These are phyloP conservation scores for Aegilops speltoides DNA, from an alignment of 176 grass and related monocot species.

Conservation along the genomic window DNA sequence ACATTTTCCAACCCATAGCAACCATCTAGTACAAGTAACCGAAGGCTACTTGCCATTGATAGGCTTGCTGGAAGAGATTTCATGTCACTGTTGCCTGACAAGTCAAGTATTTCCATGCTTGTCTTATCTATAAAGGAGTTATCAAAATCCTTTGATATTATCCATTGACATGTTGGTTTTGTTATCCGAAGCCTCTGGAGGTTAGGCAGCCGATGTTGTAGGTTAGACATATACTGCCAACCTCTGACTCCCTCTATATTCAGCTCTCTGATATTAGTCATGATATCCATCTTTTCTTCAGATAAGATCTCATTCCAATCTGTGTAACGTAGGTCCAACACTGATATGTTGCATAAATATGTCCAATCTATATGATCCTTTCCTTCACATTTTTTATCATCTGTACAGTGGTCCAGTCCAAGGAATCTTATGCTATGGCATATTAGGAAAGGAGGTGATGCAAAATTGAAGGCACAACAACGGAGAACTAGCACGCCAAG, in stretches of 20 bases:
- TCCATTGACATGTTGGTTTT: not conserved
- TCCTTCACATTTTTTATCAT: not conserved
- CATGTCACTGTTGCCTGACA: not conserved
- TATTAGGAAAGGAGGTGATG: not conserved
- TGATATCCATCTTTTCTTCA: not conserved
- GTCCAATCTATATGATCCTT: not conserved
- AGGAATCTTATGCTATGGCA: not conserved
- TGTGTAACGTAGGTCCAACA: not conserved
- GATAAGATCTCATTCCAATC: not conserved
- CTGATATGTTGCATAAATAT: not conserved
- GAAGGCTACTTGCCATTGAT: not conserved
- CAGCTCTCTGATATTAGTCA: not conserved
- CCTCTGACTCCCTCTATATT: not conserved
- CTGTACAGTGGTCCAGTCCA: not conserved
- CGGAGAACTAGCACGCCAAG: not conserved
- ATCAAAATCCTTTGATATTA: too few relatives aligned
- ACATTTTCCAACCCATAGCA: not conserved
- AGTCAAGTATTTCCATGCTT: not conserved
- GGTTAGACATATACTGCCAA: not conserved
- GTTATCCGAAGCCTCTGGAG: not conserved
- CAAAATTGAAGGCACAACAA: not conserved
- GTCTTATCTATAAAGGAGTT: not conserved
- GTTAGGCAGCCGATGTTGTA: not conserved
- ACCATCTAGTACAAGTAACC: not conserved
- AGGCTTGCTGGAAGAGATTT: not conserved